Evolutionary conservation across 2,329 filamentous ascomycete species (phyloP), one percentile per base, ranked within the genome.

Genomic region (Scedosporium aurantiacum): DNA sequence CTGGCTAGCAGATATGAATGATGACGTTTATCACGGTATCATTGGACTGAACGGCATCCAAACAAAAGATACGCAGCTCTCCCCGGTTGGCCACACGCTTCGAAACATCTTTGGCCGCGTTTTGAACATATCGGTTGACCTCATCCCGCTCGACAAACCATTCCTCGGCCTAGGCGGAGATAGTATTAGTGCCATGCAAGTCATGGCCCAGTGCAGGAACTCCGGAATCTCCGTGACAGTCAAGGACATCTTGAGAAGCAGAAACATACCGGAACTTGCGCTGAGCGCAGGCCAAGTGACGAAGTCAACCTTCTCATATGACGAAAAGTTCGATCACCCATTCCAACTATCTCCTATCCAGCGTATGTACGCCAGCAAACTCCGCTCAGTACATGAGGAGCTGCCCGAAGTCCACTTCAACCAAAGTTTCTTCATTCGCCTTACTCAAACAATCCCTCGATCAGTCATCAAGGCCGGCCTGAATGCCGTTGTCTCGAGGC

Each of bases 301-400:
- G 63, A 61, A 5, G 62, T 64, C 0, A 14, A n/a, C 55, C 10
- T 12, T 37, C 27, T 21, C 32, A 27, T 16, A 57, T 41, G 37
- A 37, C 21, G 65, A 66, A 4, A 59, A 64, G 2, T 57, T 66
- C 10, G 65, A 73, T 43, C 65, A 65, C n/a, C 66, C 66, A 0
- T 80, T 78, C 60, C 66, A 67, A 0, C 65, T 80, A 1, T 76
- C 76, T 0, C 78, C 78, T 0, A 74, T 79, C 23, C 78, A 79
- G 61, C 67, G 71, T 18, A 67, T 78, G 41, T 77, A 76, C 61
- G 76, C 79, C 62, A n/a, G 21, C 16, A 61, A 71, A 58, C 50
- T 75, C 61, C 64, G 72, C 21, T 63, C 60, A 4, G 56, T 61
- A 5, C 63, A 65, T 0, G 65, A 73, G 21, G 63, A 62, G 4